phyloP scores from a whole-genome alignment of 2,329 filamentous ascomycete species.

The Grosmannia clavigera region DNA sequence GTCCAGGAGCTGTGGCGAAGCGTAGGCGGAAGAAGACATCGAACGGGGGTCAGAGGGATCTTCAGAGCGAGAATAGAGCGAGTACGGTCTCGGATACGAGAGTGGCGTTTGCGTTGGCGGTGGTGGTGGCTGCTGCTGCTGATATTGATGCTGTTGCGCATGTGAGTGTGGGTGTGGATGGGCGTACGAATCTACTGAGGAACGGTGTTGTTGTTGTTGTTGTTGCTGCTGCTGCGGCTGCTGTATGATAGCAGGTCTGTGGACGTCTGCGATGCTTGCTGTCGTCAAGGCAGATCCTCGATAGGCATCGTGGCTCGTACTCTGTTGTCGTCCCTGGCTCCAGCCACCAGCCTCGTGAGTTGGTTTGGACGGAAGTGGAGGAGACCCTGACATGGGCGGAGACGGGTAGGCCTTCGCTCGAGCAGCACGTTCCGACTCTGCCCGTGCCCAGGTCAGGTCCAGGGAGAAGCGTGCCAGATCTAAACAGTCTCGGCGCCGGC shows the following conservation, averaged over 20 bases:
- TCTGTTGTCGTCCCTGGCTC: conserved; percentile 34
- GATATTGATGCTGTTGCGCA: neutral
- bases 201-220: neutral
- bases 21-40: conserved; percentile 11
- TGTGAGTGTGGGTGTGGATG: neutral
- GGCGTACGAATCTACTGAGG: too few species aligned
- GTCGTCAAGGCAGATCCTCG: conserved; percentile 21
- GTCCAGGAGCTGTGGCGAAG: conserved; percentile 17
- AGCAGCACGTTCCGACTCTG: conserved; percentile 40
- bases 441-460: conserved; percentile 43
- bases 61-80: conserved; percentile 24
- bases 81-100: conserved; percentile 20
- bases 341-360: conserved; percentile 44
- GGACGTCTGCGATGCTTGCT: conserved; percentile 16
- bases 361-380: conserved; percentile 45
- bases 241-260: conserved; percentile 22
- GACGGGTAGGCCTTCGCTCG: conserved; percentile 53
- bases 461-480: conserved; percentile 42
- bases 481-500: conserved; percentile 45
- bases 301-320: conserved; percentile 38
- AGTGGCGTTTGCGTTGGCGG: neutral
- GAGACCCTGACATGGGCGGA: conserved; percentile 64
- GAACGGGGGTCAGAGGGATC: conserved; percentile 18
- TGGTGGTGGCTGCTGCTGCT: neutral
- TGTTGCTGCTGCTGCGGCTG: conserved; percentile 9